phyloP scores from a whole-genome alignment of 331 rosid species.

The Acacia pycnantha region DNA sequence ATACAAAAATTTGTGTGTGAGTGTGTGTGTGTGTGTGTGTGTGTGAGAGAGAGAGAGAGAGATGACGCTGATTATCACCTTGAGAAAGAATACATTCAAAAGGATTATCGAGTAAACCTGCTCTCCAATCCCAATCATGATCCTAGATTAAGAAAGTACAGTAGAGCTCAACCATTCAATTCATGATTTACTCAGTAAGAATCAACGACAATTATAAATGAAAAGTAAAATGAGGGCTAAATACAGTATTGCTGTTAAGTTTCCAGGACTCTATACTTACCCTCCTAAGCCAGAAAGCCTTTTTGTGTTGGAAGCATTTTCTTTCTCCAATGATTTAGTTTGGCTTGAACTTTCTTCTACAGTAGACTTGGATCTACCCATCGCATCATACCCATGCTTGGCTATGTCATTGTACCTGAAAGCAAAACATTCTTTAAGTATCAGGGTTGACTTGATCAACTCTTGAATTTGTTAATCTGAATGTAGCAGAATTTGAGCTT shows the following conservation, averaged over 20 bases:
- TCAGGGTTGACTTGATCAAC: neutral
- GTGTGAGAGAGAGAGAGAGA: neutral
- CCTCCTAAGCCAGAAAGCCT: conserved; percentile 77
- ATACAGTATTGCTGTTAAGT: conserved; percentile 18
- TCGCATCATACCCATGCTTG: conserved; percentile 82
- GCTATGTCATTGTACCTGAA: conserved; percentile 96
- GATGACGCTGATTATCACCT: conserved; percentile 48
- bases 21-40: no score
- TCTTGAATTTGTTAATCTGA: neutral
- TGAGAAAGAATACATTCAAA: conserved; percentile 74
- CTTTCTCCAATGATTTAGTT: conserved; percentile 37
- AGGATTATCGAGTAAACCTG: conserved; percentile 81
- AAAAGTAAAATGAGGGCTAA: neutral
- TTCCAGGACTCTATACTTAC: conserved; percentile 44
- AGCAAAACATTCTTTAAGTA: conserved; percentile 4
- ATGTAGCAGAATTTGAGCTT: neutral
- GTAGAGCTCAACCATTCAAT: conserved; percentile 21
- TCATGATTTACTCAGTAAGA: conserved; percentile 12
- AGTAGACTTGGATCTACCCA: conserved; percentile 56
- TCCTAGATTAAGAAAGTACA: conserved; percentile 52
- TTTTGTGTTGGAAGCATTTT: conserved; percentile 40
- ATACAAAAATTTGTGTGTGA: neutral
- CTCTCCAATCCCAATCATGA: conserved; percentile 82
- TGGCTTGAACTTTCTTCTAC: conserved; percentile 44
- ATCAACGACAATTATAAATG: conserved; percentile 7